These are phyloP conservation scores for Oryza nivara DNA, from an alignment of 176 grass and related monocot species.

Conservation along the genomic window DNA sequence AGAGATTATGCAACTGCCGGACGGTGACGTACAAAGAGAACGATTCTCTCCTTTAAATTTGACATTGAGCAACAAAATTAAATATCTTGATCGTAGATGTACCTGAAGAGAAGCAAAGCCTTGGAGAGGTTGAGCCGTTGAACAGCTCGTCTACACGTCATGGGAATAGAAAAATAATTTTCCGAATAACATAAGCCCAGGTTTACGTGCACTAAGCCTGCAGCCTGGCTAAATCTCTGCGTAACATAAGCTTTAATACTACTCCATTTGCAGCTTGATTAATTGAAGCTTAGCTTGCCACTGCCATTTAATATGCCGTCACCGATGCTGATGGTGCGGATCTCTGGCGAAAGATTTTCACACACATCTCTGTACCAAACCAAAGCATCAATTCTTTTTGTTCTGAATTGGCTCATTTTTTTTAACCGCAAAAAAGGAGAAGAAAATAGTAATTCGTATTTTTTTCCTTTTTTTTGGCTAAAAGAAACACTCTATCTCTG, in stretches of 20 bases:
- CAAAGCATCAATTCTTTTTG: too few species aligned
- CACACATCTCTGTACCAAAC: not conserved
- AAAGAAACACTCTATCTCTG: too few species aligned
- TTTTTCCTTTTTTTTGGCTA: too few species aligned
- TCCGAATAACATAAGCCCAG: not conserved
- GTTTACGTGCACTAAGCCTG: not conserved
- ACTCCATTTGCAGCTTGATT: not conserved
- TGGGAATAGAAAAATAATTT: not conserved
- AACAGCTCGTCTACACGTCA: not conserved
- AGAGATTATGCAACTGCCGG: too few species aligned
- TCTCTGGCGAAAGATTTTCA: not conserved
- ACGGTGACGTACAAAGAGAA: conserved; percentile 1
- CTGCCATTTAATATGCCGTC: not conserved
- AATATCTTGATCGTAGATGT: not conserved
- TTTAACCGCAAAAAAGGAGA: too few species aligned
- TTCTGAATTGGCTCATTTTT: too few species aligned
- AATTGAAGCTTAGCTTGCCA: not conserved
- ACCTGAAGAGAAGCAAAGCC: not conserved
- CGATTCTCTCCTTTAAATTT: not conserved
- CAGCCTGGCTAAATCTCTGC: not conserved
- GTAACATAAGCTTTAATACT: not conserved
- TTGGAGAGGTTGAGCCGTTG: not conserved
- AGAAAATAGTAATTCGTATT: too few species aligned
- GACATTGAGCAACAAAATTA: too few species aligned
- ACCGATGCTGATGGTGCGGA: not conserved